phyloP scores from a whole-genome alignment of 2,329 filamentous ascomycete genomes.

The Botrytis tulipae region DNA sequence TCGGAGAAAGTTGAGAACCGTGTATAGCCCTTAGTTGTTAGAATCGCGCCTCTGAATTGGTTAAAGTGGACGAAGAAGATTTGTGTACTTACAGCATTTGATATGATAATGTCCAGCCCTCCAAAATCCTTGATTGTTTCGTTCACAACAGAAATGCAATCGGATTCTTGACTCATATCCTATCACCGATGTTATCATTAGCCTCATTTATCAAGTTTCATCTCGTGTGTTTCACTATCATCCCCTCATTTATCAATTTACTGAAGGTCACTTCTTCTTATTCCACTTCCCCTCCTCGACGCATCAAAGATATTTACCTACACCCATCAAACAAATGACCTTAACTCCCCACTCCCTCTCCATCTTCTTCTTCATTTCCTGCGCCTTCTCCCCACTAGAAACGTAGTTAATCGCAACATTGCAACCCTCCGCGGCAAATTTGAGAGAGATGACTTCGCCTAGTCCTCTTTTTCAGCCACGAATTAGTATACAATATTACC shows the following conservation, averaged over 20 bases:
- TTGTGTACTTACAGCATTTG: conserved; percentile 55
- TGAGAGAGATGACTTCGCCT: conserved; percentile 57
- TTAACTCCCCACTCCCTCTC: conserved; percentile 51
- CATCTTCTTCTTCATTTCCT: conserved; percentile 51
- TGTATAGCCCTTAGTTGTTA: conserved; percentile 32
- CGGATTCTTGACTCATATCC: conserved; percentile 56
- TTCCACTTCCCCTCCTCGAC: background rate
- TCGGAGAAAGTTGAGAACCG: conserved; percentile 34
- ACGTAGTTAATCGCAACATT: conserved; percentile 67
- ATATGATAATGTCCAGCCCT: conserved; percentile 63
- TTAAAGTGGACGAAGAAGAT: background rate
- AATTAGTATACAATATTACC: background rate
- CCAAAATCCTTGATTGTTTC: conserved; percentile 55
- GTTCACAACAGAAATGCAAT: conserved; percentile 53
- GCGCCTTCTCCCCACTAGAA: conserved; percentile 53
- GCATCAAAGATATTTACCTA: conserved; percentile 38
- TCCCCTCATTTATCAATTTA: background rate
- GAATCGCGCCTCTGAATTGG: background rate
- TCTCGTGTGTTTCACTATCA: background rate
- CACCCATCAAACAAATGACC: conserved; percentile 54
- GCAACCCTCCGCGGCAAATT: conserved; percentile 61
- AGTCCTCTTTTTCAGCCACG: conserved; percentile 50
- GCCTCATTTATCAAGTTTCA: background rate
- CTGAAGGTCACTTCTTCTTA: background rate
- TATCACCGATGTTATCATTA: conserved; percentile 31